A percentile compares a stretch with the other conserved stretches of the same genome.
Conservation (phyloP, 345 rosid species). For the Lumnitzera racemosa region DNA sequence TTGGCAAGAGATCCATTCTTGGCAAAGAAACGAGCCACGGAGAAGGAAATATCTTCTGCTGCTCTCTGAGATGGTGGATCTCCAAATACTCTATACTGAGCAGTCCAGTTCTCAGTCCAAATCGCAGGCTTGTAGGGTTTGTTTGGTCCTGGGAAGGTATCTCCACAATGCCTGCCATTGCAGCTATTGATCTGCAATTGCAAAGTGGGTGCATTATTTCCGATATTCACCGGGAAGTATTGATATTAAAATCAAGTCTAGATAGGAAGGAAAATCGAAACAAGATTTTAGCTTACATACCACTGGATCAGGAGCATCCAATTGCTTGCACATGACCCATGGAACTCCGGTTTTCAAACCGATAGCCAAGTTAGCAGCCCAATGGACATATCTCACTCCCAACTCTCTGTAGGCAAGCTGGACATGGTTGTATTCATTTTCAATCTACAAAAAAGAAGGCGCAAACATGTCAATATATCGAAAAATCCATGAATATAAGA, state of each 20-base stretch:
- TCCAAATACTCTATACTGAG: slow-evolving; percentile 47
- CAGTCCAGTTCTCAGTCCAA: slow-evolving; percentile 59
- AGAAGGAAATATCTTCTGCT: slow-evolving; percentile 35
- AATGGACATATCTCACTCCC: slow-evolving; percentile 37
- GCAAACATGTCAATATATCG: neutral
- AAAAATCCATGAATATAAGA: neutral
- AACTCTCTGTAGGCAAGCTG: slow-evolving; percentile 30
- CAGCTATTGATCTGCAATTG: slow-evolving; percentile 38
- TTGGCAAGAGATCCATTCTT: slow-evolving; percentile 42
- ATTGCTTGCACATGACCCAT: slow-evolving; percentile 53
- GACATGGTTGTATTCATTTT: slow-evolving; percentile 39
- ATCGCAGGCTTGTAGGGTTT: slow-evolving; percentile 32
- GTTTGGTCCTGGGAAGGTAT: slow-evolving; percentile 44
- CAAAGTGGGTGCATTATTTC: neutral
- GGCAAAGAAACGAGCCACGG: slow-evolving; percentile 41
- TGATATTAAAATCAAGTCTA: neutral
- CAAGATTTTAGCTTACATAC: slow-evolving; percentile 11
- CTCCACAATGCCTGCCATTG: slow-evolving; percentile 53
- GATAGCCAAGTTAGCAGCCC: slow-evolving; percentile 45
- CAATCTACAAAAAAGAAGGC: slow-evolving; percentile 22
- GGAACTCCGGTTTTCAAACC: slow-evolving; percentile 34
- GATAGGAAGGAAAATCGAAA: neutral
- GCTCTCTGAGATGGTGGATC: slow-evolving; percentile 46
- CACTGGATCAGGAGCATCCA: slow-evolving; percentile 39
- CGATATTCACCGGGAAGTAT: neutral